Evolutionary conservation across 1,284 basidiomycete species (phyloP), one percentile per base, ranked within the genome.

Genomic region (Leccinum pachyderme): DNA sequence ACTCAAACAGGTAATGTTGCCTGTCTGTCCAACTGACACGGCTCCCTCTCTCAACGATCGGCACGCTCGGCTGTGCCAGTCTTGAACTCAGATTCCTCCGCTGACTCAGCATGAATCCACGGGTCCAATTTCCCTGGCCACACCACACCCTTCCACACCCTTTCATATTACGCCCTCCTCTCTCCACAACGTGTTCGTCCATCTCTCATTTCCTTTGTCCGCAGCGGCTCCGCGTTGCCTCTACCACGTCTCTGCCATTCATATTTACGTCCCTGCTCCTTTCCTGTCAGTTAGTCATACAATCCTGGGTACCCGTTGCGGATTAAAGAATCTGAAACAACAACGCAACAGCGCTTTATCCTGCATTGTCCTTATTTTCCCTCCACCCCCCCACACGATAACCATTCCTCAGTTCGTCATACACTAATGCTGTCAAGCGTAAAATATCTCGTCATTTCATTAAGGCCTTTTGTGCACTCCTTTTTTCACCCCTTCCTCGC

Each of bases 21-120:
- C 66, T 67, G 59, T 58, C 66, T 67, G 59, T 58, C 61, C 67
- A 66, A 68, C 65, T 69, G 63, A 70, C 64, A 65, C 65, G 47
- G 41, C 58, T 55, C 54, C 29, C 61, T 53, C 51, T 54, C 64
- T 58, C 69, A 61, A 66, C 66, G 66, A 68, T 68, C 62, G 68
- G 66, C 66, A 70, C 60, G 35, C 53, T 49, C 31, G 69, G 65
- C 66, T 70, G 65, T 69, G 69, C 54, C 39, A 29, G 5, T 51
- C 28, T 31, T 28, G 47, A 60, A 57, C 56, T 57, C 60, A 65
- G 60, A 68, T 63, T 64, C 28, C 32, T 29, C 22, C 51, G 65
- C 66, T 67, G 64, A 65, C 55, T 65, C 63, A 64, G 63, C 65
- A 41, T 35, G 33, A 5, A 39, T 49, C 44, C 54, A 61, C 63